Evolutionary conservation across 208 protist species (phyloP).

Genomic region (Acanthamoeba pearcei): DNA sequence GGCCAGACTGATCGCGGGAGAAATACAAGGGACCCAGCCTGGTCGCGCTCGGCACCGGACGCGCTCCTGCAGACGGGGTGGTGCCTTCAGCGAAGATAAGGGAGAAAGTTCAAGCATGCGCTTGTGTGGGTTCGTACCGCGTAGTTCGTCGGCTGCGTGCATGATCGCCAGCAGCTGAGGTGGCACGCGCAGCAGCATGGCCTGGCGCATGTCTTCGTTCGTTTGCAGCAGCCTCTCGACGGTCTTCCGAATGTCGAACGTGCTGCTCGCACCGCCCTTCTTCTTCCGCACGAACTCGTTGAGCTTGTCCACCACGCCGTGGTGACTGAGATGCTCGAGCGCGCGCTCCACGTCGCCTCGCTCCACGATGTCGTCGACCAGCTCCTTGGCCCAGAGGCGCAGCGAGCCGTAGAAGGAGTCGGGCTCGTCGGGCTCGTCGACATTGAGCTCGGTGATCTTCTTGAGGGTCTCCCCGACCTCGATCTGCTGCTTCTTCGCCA

Average conservation of each 20-base stretch:
- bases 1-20: too few species aligned
- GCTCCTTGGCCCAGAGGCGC: neutral
- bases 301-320: neutral
- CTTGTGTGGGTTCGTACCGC: too few species aligned
- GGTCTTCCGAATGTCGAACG: neutral
- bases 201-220: neutral
- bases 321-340: slow-evolving; percentile 13
- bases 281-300: neutral
- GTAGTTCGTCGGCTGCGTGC: too few species aligned
- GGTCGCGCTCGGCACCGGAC: too few species aligned
- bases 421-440: neutral
- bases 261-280: neutral
- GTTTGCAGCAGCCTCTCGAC: neutral
- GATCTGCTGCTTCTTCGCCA: neutral
- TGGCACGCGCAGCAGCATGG: neutral
- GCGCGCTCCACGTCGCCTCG: neutral
- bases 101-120: too few species aligned
- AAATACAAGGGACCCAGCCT: too few species aligned
- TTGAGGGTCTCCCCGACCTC: neutral
- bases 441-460: too few species aligned
- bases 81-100: too few species aligned
- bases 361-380: slow-evolving; percentile 23
- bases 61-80: too few species aligned
- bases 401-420: neutral
- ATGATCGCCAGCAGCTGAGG: neutral